Percentiles rank a stretch among this genome's conserved stretches.
These are phyloP conservation scores for Cucurbita pepo DNA, from an alignment of 306 rosid species.

Conservation along the genomic window DNA sequence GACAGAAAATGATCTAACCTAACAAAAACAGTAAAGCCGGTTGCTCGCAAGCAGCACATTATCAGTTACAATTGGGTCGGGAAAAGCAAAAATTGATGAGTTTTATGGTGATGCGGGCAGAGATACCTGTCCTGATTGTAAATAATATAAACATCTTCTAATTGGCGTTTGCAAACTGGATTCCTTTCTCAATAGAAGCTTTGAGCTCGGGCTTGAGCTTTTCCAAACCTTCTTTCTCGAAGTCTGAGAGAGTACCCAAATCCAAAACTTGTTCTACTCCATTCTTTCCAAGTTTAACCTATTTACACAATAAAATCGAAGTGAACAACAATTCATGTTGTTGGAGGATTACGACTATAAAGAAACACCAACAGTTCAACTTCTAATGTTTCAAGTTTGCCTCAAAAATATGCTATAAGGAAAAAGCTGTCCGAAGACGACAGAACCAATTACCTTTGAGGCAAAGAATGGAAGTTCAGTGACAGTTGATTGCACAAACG, in stretches of 20 bases:
- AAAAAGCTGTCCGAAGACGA: not conserved
- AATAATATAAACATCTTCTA: slow-evolving; percentile 19
- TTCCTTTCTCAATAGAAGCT: slow-evolving; percentile 85
- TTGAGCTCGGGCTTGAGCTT: slow-evolving; percentile 58
- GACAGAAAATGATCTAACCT: slow-evolving; percentile 5
- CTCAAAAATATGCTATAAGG: not conserved
- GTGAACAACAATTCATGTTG: not conserved
- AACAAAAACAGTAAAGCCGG: slow-evolving; percentile 18
- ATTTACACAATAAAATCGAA: not conserved
- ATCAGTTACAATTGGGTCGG: slow-evolving; percentile 10
- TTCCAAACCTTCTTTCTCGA: slow-evolving; percentile 61
- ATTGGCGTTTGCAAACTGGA: slow-evolving; percentile 52
- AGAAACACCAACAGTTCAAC: not conserved
- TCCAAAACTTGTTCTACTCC: slow-evolving; percentile 75
- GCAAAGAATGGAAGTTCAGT: slow-evolving; percentile 97
- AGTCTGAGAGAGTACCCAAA: slow-evolving; percentile 70
- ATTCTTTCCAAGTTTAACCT: slow-evolving; percentile 91
- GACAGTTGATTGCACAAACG: slow-evolving; percentile 71
- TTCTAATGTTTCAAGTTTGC: not conserved
- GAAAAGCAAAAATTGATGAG: slow-evolving; percentile 29
- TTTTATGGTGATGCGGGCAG: slow-evolving; percentile 8
- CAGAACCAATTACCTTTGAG: slow-evolving; percentile 50
- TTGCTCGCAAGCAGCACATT: slow-evolving; percentile 25
- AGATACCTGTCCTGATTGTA: slow-evolving; percentile 2
- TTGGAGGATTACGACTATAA: not conserved